Percentiles rank a stretch among this genome's conserved stretches.
Conservation (phyloP, 2,329 filamentous ascomycete genomes). For the Ascochyta rabiei region DNA sequence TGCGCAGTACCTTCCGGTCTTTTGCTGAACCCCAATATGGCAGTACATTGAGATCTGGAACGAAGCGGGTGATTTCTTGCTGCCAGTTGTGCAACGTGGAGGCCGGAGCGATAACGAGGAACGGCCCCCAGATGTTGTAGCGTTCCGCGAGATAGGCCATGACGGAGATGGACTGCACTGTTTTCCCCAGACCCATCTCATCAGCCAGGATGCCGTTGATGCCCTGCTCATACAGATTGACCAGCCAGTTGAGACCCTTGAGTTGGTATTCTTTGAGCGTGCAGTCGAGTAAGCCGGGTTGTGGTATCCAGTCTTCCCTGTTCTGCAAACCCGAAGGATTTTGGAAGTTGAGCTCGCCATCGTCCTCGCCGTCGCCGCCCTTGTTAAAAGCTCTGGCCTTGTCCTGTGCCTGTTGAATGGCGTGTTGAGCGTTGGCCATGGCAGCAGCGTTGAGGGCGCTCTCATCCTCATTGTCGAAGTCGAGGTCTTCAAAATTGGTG, state of each 20-base stretch:
- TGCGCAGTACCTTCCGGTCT: slow-evolving; percentile 93
- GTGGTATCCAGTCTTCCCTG: slow-evolving; percentile 77
- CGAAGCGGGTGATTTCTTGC: slow-evolving; percentile 94
- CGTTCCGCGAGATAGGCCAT: slow-evolving; percentile 98
- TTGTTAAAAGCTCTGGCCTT: slow-evolving; percentile 94
- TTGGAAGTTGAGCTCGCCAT: slow-evolving; percentile 99
- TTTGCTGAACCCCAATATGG: slow-evolving; percentile 97
- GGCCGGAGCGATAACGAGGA: slow-evolving; percentile 93
- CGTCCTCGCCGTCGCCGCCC: slow-evolving; percentile 59
- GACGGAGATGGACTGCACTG: slow-evolving; percentile 97
- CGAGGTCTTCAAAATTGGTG: slow-evolving; percentile 90
- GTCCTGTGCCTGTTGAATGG: slow-evolving; percentile 91
- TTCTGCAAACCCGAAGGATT: slow-evolving; percentile 95
- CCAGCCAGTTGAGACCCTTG: slow-evolving; percentile 98
- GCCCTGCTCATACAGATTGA: slow-evolving; percentile 98
- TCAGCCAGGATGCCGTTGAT: slow-evolving; percentile 99
- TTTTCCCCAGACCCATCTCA: slow-evolving; percentile 99
- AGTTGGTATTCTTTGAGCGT: slow-evolving; percentile 98
- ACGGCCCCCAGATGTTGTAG: slow-evolving; percentile 98
- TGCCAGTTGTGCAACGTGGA: slow-evolving; percentile 99
- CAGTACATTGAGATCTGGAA: slow-evolving; percentile 90
- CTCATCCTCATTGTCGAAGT: slow-evolving; percentile 96
- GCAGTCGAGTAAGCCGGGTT: slow-evolving; percentile 90
- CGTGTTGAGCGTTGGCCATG: slow-evolving; percentile 94
- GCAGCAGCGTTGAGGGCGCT: slow-evolving; percentile 79